Conservation (phyloP, 1,139 yeast genomes). For the Lodderomyces pseudojiufengensis region DNA sequence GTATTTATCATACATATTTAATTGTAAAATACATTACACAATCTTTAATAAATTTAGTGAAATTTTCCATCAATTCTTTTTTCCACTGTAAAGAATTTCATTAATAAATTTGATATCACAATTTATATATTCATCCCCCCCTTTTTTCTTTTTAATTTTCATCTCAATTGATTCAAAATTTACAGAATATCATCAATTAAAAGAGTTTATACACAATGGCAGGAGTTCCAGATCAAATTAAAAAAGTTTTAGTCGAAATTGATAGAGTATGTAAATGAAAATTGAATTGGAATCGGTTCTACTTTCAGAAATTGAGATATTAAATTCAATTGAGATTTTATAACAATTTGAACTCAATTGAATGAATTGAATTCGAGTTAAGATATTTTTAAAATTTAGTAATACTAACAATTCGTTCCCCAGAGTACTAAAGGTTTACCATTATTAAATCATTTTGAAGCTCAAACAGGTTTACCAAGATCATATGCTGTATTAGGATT, state of each 20-base stretch:
- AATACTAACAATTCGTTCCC: background rate
- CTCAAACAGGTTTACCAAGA: conserved; percentile 76
- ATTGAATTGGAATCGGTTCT: background rate
- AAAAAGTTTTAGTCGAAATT: conserved; percentile 24
- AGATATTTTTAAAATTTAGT: no score
- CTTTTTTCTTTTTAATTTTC: background rate
- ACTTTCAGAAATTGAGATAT: background rate
- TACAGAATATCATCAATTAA: background rate
- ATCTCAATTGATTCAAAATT: background rate
- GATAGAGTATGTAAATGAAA: conserved; percentile 26
- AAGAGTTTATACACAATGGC: conserved; percentile 19
- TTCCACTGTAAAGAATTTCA: no score
- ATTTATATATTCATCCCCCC: background rate
- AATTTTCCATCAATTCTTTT: no score
- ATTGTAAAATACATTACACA: no score
- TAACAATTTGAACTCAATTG: no score
- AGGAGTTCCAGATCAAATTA: conserved; percentile 24
- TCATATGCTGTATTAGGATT: conserved; percentile 75
- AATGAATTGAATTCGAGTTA: no score
- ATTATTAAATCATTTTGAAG: conserved; percentile 54
- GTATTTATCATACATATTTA: no score
- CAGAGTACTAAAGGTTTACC: conserved; percentile 29
- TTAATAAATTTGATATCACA: background rate
- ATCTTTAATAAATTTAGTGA: no score
- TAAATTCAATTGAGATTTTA: no score